Evolutionary conservation across 352 stramenopile species (phyloP).

Genomic region (Globisporangium apiculatum): DNA sequence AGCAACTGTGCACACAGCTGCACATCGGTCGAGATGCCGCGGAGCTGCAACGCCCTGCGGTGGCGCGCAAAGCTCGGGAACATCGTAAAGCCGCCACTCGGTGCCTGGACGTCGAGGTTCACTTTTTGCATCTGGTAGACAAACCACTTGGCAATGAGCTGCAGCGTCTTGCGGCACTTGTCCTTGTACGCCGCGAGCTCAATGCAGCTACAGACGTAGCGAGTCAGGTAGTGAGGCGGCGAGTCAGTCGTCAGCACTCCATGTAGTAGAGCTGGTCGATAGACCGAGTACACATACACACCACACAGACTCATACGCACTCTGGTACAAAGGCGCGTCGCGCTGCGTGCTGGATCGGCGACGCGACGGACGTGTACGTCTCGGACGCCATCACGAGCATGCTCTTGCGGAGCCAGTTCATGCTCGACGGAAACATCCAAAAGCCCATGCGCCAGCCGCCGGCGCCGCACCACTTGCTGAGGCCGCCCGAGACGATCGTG

Average conservation of each 20-base stretch:
- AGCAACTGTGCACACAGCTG: conserved; percentile 71
- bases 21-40: conserved; percentile 64
- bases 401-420: conserved; percentile 76
- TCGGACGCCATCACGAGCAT: conserved; percentile 89
- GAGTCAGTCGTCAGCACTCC: neutral
- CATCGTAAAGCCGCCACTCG: conserved; percentile 77
- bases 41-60: conserved; percentile 46
- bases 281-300: neutral
- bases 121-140: conserved; percentile 82
- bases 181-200: conserved; percentile 75
- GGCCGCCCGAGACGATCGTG: conserved; percentile 80
- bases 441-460: conserved; percentile 86
- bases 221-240: neutral
- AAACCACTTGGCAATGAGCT: conserved; percentile 79
- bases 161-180: conserved; percentile 75
- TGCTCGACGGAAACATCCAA: conserved; percentile 72
- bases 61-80: conserved; percentile 79
- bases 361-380: conserved; percentile 84
- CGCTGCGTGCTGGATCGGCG: conserved; percentile 81
- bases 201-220: conserved; percentile 38
- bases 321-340: conserved; percentile 67
- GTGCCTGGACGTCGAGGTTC: conserved; percentile 69
- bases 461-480: conserved; percentile 86
- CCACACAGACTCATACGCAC: conserved; percentile 26
- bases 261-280: neutral